Conservation (phyloP, 2,329 filamentous ascomycete species). For the Elsinoe arachidis region DNA sequence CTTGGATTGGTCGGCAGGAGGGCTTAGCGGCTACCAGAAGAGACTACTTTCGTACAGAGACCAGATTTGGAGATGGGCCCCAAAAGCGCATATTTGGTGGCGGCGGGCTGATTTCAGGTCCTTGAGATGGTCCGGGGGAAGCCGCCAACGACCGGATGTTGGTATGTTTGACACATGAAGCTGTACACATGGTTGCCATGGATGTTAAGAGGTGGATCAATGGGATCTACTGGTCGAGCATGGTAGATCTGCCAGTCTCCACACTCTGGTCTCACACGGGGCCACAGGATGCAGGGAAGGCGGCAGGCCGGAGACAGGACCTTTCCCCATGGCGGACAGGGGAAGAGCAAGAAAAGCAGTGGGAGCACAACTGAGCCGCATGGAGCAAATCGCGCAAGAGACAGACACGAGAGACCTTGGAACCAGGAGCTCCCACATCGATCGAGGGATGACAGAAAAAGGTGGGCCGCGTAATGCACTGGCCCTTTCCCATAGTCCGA, state of each 20-base stretch:
- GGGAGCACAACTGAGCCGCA: neutral
- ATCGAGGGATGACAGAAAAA: neutral
- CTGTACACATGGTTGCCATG: neutral
- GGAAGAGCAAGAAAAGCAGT: neutral
- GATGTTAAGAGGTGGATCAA: neutral
- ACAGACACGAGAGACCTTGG: too few species aligned
- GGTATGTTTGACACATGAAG: neutral
- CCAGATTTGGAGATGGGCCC: constrained; percentile 10
- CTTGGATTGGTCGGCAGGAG: constrained; percentile 9
- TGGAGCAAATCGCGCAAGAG: neutral
- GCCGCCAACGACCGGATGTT: neutral
- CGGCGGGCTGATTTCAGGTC: constrained; percentile 4
- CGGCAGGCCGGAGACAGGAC: neutral
- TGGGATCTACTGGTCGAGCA: neutral
- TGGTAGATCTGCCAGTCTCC: neutral
- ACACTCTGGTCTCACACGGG: neutral
- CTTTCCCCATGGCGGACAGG: neutral
- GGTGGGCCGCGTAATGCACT: neutral
- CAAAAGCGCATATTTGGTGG: constrained; percentile 9
- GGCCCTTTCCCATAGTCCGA: neutral
- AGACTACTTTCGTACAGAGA: neutral
- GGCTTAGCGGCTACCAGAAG: neutral
- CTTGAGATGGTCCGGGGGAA: neutral
- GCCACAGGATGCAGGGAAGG: neutral
- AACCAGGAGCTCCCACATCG: neutral